Evolutionary conservation across 345 rosid genomes (phyloP).

Genomic region (Hypericum androsaemum): DNA sequence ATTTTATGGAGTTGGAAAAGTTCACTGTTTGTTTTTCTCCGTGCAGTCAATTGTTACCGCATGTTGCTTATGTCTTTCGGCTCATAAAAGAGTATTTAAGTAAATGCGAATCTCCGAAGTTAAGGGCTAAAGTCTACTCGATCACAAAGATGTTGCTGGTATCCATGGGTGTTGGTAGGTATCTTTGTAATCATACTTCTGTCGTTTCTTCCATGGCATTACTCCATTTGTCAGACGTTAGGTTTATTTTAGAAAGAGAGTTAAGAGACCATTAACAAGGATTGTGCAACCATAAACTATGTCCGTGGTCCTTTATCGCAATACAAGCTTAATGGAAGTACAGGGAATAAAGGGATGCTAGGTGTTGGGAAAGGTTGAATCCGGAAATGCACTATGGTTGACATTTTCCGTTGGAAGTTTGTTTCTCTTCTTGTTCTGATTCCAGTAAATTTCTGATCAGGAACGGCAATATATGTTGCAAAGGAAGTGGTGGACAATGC

Average conservation of each 20-base stretch:
- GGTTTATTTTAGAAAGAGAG: not conserved
- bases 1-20: not conserved
- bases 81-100: constrained; percentile 55
- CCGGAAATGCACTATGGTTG: not conserved
- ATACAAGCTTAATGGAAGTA: no score
- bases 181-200: constrained; percentile 1
- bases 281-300: no score
- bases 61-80: constrained; percentile 51
- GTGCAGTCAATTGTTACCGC: constrained; percentile 82
- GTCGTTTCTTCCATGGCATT: not conserved
- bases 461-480: constrained; percentile 57
- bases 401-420: not conserved
- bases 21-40: constrained; percentile 12
- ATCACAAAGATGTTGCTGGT: constrained; percentile 45
- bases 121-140: constrained; percentile 60
- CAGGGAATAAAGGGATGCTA: no score
- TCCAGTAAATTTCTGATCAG: constrained; percentile 26
- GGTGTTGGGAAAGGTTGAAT: no score
- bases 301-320: no score
- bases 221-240: not conserved
- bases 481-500: constrained; percentile 50
- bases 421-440: constrained; percentile 9
- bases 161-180: constrained; percentile 74
- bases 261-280: no score
- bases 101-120: constrained; percentile 52